phyloP scores from a whole-genome alignment of 192 early-diverging fungal genomes.

The Chytriomyces hyalinus region DNA sequence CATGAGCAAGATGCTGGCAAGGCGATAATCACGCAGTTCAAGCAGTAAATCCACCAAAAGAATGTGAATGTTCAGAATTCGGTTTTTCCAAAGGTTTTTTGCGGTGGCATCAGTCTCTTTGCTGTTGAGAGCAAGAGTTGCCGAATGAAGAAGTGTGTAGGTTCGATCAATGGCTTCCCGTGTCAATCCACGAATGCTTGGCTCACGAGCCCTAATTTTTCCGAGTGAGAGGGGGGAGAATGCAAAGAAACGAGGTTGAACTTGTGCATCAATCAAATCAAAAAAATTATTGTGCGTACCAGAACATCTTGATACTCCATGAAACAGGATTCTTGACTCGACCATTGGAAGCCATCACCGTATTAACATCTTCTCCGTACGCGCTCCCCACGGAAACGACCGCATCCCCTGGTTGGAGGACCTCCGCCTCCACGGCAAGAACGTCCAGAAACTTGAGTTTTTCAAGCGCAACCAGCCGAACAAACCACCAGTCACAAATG shows the following conservation, averaged over 20 bases:
- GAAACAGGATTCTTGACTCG: slow-evolving; percentile 44
- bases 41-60: slow-evolving; percentile 40
- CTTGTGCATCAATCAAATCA: background rate
- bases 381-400: slow-evolving; percentile 12
- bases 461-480: slow-evolving; percentile 42
- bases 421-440: slow-evolving; percentile 41
- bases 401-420: slow-evolving; percentile 4
- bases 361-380: slow-evolving; percentile 41
- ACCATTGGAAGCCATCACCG: slow-evolving; percentile 28
- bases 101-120: background rate
- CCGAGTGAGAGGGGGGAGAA: background rate
- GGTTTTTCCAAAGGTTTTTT: background rate
- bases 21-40: slow-evolving; percentile 37
- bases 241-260: slow-evolving; percentile 11
- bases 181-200: background rate
- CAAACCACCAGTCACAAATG: slow-evolving; percentile 46
- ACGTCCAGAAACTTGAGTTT: slow-evolving; percentile 45
- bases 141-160: slow-evolving; percentile 2
- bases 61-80: slow-evolving; percentile 28
- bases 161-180: slow-evolving; percentile 8
- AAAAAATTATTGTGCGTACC: slow-evolving; percentile 29
- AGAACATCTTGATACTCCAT: slow-evolving; percentile 14
- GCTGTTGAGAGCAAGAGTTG: background rate
- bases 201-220: slow-evolving; percentile 1
- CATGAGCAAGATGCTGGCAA: slow-evolving; percentile 33